A percentile compares a stretch with the other conserved stretches of the same genome.
Conservation (phyloP, 768 basidiomycete species). For the Hydnum rufescens region DNA sequence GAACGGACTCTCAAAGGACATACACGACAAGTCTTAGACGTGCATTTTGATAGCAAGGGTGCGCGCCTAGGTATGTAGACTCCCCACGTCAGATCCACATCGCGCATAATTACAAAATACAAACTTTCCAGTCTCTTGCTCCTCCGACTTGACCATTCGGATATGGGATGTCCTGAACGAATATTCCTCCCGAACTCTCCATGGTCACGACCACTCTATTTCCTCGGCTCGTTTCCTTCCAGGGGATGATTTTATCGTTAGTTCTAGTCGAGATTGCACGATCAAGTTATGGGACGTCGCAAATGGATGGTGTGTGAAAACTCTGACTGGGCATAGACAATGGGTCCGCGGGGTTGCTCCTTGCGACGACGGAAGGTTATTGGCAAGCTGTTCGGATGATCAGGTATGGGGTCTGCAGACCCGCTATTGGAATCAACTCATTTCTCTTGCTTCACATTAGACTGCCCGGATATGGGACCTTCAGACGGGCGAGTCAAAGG, state of each 20-base stretch:
- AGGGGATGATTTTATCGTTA: slow-evolving; percentile 64
- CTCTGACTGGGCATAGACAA: slow-evolving; percentile 57
- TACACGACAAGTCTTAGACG: slow-evolving; percentile 72
- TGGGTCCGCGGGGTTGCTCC: slow-evolving; percentile 52
- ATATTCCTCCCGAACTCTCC: slow-evolving; percentile 70
- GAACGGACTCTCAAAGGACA: slow-evolving; percentile 84
- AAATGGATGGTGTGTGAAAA: slow-evolving; percentile 60
- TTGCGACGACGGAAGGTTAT: slow-evolving; percentile 42
- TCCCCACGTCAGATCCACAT: slow-evolving; percentile 10
- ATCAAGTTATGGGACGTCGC: slow-evolving; percentile 76
- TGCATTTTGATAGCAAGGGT: slow-evolving; percentile 78
- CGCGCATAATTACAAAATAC: neutral
- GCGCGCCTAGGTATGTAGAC: slow-evolving; percentile 43
- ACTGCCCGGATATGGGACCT: slow-evolving; percentile 63
- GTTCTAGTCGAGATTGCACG: slow-evolving; percentile 72
- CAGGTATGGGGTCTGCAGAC: slow-evolving; percentile 33
- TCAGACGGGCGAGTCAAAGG: slow-evolving; percentile 51
- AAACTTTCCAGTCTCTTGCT: slow-evolving; percentile 35
- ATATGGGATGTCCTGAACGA: slow-evolving; percentile 82
- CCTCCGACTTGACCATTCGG: slow-evolving; percentile 79
- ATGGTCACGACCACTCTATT: slow-evolving; percentile 82
- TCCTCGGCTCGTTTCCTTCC: slow-evolving; percentile 75
- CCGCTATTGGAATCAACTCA: slow-evolving; percentile 2
- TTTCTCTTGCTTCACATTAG: slow-evolving; percentile 20
- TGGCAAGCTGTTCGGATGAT: slow-evolving; percentile 73